Evolutionary conservation across 1,284 basidiomycete genomes (phyloP).

Genomic region (Cryptococcus maquisensis): DNA sequence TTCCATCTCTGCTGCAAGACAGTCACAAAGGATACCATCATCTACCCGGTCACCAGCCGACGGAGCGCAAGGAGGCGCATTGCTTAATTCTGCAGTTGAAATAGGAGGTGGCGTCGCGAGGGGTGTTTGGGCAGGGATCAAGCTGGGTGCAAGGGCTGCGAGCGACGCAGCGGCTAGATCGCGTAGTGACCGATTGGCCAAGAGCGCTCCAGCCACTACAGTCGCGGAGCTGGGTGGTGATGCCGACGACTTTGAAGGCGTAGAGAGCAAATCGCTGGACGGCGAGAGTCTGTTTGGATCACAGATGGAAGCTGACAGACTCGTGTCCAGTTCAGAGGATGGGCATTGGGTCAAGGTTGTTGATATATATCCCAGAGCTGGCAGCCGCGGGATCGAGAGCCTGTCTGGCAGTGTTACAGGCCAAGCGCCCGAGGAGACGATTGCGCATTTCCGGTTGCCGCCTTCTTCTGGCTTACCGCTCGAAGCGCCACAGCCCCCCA

Average conservation of each 20-base stretch:
- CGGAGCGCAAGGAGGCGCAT: constrained; percentile 18
- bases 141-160: constrained; percentile 40
- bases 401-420: too few species aligned
- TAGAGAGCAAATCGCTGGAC: constrained; percentile 16
- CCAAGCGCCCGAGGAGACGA: constrained; percentile 2
- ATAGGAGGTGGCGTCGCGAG: constrained; percentile 43
- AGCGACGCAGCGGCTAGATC: constrained; percentile 26
- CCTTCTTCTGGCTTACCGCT: constrained; percentile 14
- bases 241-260: constrained; percentile 3
- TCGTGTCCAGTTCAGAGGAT: not conserved
- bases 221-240: constrained; percentile 17
- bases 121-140: constrained; percentile 45
- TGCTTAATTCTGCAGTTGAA: constrained; percentile 37
- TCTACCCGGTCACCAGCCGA: not conserved
- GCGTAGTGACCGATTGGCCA: constrained; percentile 27
- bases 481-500: constrained; percentile 1
- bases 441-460: constrained; percentile 43
- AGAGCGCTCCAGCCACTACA: constrained; percentile 33
- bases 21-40: not conserved
- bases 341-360: constrained; percentile 42
- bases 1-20: constrained; percentile 1
- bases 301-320: not conserved
- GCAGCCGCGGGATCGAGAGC: not conserved
- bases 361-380: constrained; percentile 25
- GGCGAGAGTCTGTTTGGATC: constrained; percentile 16